Conservation (phyloP, 257 asterid species). For the Solanum sparsipilum region DNA sequence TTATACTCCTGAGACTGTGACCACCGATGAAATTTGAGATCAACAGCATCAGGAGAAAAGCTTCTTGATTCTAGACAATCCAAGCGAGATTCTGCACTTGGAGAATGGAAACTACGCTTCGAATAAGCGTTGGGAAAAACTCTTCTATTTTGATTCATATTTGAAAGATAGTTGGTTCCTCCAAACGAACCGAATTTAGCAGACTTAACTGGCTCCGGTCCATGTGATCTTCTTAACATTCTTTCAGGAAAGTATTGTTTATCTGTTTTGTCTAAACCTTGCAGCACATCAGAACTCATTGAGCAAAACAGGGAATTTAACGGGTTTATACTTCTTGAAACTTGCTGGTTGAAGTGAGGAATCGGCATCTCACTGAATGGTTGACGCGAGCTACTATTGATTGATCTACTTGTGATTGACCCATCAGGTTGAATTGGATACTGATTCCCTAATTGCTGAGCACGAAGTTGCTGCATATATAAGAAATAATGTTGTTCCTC, state of each 20-base stretch:
- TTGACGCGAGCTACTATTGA: not conserved
- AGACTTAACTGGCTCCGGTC: not conserved
- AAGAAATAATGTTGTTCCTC: constrained; percentile 3
- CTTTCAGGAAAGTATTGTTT: not conserved
- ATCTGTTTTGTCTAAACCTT: not conserved
- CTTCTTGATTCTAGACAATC: not conserved
- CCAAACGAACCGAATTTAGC: not conserved
- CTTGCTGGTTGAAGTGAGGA: not conserved
- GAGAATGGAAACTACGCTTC: not conserved
- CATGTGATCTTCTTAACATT: not conserved
- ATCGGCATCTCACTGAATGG: not conserved
- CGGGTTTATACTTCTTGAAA: not conserved
- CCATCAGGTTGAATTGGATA: not conserved
- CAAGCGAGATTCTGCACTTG: not conserved
- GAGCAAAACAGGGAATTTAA: not conserved
- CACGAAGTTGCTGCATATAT: not conserved
- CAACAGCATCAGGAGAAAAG: not conserved
- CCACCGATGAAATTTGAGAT: not conserved
- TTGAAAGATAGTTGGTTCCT: not conserved
- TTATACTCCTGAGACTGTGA: not conserved
- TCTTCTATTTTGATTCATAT: not conserved
- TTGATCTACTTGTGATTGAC: not conserved
- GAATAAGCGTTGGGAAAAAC: not conserved
- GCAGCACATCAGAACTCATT: not conserved
- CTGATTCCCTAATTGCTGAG: not conserved